Evolutionary conservation across 2,329 filamentous ascomycete genomes (phyloP).

Genomic region (Keithomyces neogunnii): DNA sequence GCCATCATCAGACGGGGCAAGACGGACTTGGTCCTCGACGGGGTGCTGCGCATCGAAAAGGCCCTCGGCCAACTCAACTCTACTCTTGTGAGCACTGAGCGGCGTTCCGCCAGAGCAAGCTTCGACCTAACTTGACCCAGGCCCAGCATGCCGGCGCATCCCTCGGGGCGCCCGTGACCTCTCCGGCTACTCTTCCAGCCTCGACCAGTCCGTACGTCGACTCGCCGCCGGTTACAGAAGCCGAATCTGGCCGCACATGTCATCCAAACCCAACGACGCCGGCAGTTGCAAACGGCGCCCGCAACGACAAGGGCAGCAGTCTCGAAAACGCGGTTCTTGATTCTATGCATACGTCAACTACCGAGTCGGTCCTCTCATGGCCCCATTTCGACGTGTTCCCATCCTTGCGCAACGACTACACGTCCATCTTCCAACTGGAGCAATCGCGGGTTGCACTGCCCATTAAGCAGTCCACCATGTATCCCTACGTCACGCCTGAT

Average conservation of each 20-base stretch:
- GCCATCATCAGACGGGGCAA: constrained; percentile 27
- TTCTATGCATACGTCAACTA: constrained; percentile 41
- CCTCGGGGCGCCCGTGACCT: constrained; percentile 6
- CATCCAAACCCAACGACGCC: constrained; percentile 17
- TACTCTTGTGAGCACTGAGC: constrained; percentile 23
- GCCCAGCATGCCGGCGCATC: constrained; percentile 4
- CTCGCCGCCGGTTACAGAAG: constrained; percentile 5
- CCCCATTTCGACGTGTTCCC: constrained; percentile 38
- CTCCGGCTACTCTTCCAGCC: background rate
- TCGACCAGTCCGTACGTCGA: constrained; percentile 2
- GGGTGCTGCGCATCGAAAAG: constrained; percentile 38
- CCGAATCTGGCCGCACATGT: constrained; percentile 8
- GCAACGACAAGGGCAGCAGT: constrained; percentile 13
- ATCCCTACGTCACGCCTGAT: constrained; percentile 31
- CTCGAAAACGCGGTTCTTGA: constrained; percentile 40
- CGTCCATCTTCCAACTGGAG: constrained; percentile 39
- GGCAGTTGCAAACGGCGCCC: constrained; percentile 8
- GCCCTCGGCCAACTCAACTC: constrained; percentile 35
- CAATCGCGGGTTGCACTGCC: constrained; percentile 28
- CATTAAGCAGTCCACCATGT: constrained; percentile 25
- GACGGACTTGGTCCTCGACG: constrained; percentile 42
- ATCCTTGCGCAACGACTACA: constrained; percentile 31
- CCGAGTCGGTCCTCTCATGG: constrained; percentile 43
- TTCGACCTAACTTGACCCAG: background rate
- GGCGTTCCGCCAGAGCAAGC: too few relatives aligned